Evolutionary conservation across 345 rosid genomes (phyloP), one percentile per base, ranked within the genome.

Genomic region (Eucalyptus fibrosa): DNA sequence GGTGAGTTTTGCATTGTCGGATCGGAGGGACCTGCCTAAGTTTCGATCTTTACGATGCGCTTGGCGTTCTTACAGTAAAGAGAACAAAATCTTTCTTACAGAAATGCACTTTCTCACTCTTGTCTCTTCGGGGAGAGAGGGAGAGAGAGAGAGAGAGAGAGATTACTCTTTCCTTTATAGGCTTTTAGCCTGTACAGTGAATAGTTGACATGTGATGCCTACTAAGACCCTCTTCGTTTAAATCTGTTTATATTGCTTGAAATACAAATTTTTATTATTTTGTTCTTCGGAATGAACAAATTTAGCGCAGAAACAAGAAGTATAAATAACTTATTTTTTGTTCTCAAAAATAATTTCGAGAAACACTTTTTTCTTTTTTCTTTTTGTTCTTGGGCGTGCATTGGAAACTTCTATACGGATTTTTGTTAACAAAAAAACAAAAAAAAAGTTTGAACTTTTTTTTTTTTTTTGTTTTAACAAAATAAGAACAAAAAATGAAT

Each of bases 281-380:
- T 12, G 2, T 4, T 47, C 10, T 8, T 2, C 47, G 3, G 1
- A 45, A 45, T 2, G 10, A 45, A 45, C 47, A 47, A 47, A 47
- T 47, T 47, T 47, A 1, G 0, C 11, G 1, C 0, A 12, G 4
- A 11, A 47, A 47, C 1, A 47, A 47, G 0, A 47, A 47, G 2
- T 47, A 47, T 47, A 47, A 47, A 47, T 1, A 47, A 47, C 13
- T 47, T 12, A 47, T 47, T 47, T 47, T 3, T 0, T 47, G 1
- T 47, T 47, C 13, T 3, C 4, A 0, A 0, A 45, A 47, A 47
- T 1, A 47, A 47, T 47, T 47, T 1, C 0, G 1, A 47, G 1
- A 47, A 47, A 11, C 1, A 11, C 4, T 11, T 47, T 47, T 47
- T 47, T 45, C 4, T 47, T 47, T 47, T 47, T 47, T 4, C 1